Evolutionary conservation across 495 filamentous ascomycete species (phyloP).

Genomic region (Penicillium subrubescens): DNA sequence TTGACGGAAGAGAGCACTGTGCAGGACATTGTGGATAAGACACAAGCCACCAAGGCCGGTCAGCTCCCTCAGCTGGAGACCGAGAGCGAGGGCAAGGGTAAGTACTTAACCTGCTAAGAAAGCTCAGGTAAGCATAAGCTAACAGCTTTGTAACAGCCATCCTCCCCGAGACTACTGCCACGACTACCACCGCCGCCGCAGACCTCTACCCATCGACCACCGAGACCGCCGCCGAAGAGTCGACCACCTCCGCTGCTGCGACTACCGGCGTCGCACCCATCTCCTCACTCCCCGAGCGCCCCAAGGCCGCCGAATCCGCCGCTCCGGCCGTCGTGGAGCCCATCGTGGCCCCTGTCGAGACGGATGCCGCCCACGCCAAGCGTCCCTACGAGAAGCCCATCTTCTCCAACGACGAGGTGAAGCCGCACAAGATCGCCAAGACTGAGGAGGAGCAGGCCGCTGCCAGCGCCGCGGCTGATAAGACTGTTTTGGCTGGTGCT

Average conservation of each 20-base stretch:
- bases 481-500: conserved; percentile 24
- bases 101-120: neutral
- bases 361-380: conserved; percentile 27
- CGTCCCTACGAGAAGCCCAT: conserved; percentile 38
- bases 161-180: conserved; percentile 23
- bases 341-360: conserved; percentile 25
- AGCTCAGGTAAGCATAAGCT: neutral
- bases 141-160: conserved; percentile 15
- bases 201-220: conserved; percentile 28
- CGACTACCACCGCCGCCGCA: conserved; percentile 23
- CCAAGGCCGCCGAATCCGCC: conserved; percentile 29
- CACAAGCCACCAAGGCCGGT: conserved; percentile 29
- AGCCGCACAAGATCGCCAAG: conserved; percentile 35
- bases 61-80: conserved; percentile 21
- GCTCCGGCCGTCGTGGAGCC: conserved; percentile 4
- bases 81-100: conserved; percentile 24
- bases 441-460: conserved; percentile 30
- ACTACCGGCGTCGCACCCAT: conserved; percentile 10
- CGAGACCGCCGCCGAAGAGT: conserved; percentile 23
- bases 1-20: conserved; percentile 24
- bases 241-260: conserved; percentile 14
- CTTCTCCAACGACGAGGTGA: conserved; percentile 32
- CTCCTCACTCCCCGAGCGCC: conserved; percentile 33
- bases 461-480: conserved; percentile 18
- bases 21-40: conserved; percentile 33